Percentiles rank a stretch among this genome's conserved stretches.
Evolutionary conservation across 176 grass and related monocot species (phyloP).

Genomic region (Hordeum marinum): DNA sequence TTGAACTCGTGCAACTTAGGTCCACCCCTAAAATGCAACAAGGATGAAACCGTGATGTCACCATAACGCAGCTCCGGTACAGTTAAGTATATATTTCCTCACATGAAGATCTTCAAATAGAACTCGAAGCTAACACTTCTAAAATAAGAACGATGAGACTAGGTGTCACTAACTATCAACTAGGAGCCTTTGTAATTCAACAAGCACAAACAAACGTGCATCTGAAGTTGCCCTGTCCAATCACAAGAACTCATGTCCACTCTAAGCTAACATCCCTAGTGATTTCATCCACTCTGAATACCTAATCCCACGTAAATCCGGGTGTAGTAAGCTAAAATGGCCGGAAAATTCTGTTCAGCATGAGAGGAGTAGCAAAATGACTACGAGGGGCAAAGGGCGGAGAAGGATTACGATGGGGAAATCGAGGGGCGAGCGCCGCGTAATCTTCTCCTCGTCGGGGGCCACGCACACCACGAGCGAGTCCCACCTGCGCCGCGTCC

Average conservation of each 20-base stretch:
- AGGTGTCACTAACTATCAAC: not conserved
- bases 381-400: not conserved
- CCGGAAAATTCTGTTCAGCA: not conserved
- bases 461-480: constrained; percentile 54
- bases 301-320: not conserved
- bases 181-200: not conserved
- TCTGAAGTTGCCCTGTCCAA: not conserved
- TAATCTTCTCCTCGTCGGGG: constrained; percentile 79
- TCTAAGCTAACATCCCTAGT: not conserved
- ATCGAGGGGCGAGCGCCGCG: constrained; percentile 78
- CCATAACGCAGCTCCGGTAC: not conserved
- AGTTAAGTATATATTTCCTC: not conserved
- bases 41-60: not conserved
- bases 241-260: not conserved
- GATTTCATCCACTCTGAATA: not conserved
- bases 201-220: not conserved
- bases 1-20: not conserved
- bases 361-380: not conserved
- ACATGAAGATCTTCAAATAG: not conserved
- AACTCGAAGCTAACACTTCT: not conserved
- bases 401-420: constrained; percentile 66
- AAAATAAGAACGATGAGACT: not conserved
- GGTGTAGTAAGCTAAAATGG: not conserved
- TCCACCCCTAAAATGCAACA: not conserved
- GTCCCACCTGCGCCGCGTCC: constrained; percentile 17